A percentile compares a stretch with the other conserved stretches of the same genome.
Evolutionary conservation across 257 asterid species (phyloP).

Genomic region (Parsonsia alboflavescens): DNA sequence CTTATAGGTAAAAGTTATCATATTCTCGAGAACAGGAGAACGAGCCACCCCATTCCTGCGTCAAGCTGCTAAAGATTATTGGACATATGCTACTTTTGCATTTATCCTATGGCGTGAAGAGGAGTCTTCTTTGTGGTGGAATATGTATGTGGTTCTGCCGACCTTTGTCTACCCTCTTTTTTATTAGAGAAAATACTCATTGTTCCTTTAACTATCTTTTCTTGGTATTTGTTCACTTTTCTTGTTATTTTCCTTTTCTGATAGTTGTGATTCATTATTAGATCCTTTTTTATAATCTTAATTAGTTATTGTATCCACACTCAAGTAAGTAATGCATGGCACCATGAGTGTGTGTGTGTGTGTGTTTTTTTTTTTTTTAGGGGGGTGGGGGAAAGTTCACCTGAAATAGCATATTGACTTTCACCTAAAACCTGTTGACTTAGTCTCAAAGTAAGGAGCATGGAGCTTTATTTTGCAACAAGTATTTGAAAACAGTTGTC

Average conservation of each 20-base stretch:
- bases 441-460: not conserved
- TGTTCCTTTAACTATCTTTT: not conserved
- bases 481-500: too few species aligned
- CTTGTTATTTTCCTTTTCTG: not conserved
- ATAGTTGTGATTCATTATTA: not conserved
- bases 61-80: conserved; percentile 66
- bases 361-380: too few species aligned
- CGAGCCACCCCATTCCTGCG: conserved; percentile 94
- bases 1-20: conserved; percentile 74
- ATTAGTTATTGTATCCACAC: not conserved
- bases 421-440: not conserved
- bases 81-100: conserved; percentile 69
- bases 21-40: conserved; percentile 90
- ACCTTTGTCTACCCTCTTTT: conserved; percentile 5
- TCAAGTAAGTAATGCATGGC: too few species aligned
- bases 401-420: not conserved
- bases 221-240: not conserved
- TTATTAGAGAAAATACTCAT: not conserved
- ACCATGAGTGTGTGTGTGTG: too few species aligned
- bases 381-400: too few species aligned
- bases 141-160: conserved; percentile 46
- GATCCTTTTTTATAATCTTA: not conserved
- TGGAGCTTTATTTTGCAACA: too few species aligned
- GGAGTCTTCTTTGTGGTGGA: conserved; percentile 86
- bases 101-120: conserved; percentile 73